Evolutionary conservation across 306 rosid species (phyloP).

Genomic region (Trichosanthes truncata): DNA sequence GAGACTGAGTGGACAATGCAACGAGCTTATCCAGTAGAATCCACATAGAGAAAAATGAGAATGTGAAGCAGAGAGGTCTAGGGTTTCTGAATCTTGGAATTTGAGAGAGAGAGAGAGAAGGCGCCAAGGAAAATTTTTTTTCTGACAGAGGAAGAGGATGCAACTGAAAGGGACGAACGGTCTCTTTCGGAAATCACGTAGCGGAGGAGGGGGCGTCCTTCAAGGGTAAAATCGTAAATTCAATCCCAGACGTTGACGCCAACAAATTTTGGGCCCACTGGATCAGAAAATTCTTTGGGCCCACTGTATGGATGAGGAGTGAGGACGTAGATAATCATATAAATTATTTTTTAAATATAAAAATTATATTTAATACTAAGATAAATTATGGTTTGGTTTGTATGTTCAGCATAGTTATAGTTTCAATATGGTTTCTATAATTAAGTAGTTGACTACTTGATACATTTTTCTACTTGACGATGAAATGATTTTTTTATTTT

Average conservation of each 20-base stretch:
- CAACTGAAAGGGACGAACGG: slow-evolving; percentile 15
- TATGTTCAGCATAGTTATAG: background rate
- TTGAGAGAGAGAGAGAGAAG: slow-evolving; percentile 15
- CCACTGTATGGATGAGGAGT: background rate
- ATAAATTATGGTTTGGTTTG: background rate
- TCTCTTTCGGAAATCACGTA: background rate
- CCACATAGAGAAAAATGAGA: slow-evolving; percentile 4
- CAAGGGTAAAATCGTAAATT: background rate
- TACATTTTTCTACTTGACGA: too few relatives aligned
- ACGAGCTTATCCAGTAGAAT: background rate
- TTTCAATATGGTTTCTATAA: background rate
- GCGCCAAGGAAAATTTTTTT: background rate
- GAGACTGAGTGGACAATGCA: slow-evolving; percentile 3
- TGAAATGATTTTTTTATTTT: too few relatives aligned
- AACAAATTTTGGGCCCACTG: background rate
- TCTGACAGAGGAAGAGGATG: background rate
- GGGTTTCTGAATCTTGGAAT: slow-evolving; percentile 30
- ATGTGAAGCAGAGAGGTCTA: slow-evolving; percentile 15
- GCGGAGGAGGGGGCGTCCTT: background rate
- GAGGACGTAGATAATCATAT: background rate
- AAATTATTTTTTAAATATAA: background rate
- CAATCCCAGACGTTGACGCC: background rate
- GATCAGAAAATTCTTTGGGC: slow-evolving; percentile 1
- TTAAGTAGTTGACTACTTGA: too few relatives aligned
- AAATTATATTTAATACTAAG: too few relatives aligned